Conservation (phyloP, 352 stramenopile genomes). For the Pythium plurisporium region DNA sequence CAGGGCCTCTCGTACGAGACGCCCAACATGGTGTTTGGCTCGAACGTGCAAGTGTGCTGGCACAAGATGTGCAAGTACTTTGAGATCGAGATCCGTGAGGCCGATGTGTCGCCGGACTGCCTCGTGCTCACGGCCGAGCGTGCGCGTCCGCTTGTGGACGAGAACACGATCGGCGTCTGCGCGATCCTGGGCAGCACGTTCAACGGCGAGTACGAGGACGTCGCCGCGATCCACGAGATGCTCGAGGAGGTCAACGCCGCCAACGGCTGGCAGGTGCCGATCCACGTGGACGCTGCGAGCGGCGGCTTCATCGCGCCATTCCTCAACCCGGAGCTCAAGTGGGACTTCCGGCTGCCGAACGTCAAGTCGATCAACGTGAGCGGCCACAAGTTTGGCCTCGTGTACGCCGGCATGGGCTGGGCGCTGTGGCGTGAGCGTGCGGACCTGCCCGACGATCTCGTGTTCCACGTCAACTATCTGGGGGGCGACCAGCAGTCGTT, state of each 20-base stretch:
- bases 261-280: conserved; percentile 79
- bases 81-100: conserved; percentile 89
- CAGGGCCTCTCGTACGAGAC: conserved; percentile 75
- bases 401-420: conserved; percentile 92
- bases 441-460: conserved; percentile 81
- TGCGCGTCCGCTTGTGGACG: conserved; percentile 72
- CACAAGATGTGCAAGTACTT: conserved; percentile 95
- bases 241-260: conserved; percentile 75
- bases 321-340: conserved; percentile 81
- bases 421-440: conserved; percentile 82
- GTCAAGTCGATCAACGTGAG: conserved; percentile 93
- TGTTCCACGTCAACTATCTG: conserved; percentile 92
- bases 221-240: conserved; percentile 89
- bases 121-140: conserved; percentile 85
- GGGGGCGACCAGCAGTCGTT: conserved; percentile 89
- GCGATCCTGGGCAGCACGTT: conserved; percentile 92
- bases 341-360: conserved; percentile 89
- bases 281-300: conserved; percentile 91
- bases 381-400: conserved; percentile 92
- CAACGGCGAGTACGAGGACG: conserved; percentile 91
- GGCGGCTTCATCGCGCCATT: conserved; percentile 92
- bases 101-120: conserved; percentile 78
- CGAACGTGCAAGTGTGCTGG: conserved; percentile 92
- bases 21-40: conserved; percentile 92
- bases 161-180: conserved; percentile 91